Conservation (phyloP, 2,329 filamentous ascomycete genomes). For the Cylindrodendrum hubeiense region DNA sequence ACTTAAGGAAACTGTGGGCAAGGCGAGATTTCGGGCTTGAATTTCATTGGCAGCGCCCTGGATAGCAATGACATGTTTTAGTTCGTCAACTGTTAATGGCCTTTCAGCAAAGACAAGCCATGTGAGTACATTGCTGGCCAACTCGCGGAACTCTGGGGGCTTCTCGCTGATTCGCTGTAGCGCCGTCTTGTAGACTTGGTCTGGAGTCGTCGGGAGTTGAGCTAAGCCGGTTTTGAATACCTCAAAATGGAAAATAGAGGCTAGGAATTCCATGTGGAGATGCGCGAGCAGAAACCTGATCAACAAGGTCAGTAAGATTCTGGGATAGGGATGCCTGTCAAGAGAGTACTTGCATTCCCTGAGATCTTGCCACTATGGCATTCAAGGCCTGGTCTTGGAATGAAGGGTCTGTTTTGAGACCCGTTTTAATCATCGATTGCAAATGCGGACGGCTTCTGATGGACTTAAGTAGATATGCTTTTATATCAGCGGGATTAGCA, state of each 20-base stretch:
- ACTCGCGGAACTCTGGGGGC: not conserved
- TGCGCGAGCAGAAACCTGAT: not conserved
- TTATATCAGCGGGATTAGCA: not conserved
- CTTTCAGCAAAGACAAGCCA: not conserved
- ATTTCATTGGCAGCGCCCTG: not conserved
- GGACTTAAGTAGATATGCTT: not conserved
- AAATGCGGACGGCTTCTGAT: not conserved
- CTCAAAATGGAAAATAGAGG: not conserved
- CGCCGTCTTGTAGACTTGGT: not conserved
- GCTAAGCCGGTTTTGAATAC: not conserved
- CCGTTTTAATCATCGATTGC: not conserved
- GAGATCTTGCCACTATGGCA: not conserved
- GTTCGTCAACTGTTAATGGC: not conserved
- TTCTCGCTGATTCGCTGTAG: not conserved
- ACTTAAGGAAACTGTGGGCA: not conserved
- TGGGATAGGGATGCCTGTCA: no score
- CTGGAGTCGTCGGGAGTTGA: not conserved
- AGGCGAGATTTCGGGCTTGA: not conserved
- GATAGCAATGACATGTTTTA: not conserved
- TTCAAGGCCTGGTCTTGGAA: not conserved
- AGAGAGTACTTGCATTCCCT: not conserved
- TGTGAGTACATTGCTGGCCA: not conserved
- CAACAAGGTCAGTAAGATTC: not conserved
- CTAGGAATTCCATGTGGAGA: not conserved
- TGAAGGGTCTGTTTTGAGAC: not conserved